Evolutionary conservation across 2,329 filamentous ascomycete species (phyloP).

Genomic region (Aureobasidium lini): DNA sequence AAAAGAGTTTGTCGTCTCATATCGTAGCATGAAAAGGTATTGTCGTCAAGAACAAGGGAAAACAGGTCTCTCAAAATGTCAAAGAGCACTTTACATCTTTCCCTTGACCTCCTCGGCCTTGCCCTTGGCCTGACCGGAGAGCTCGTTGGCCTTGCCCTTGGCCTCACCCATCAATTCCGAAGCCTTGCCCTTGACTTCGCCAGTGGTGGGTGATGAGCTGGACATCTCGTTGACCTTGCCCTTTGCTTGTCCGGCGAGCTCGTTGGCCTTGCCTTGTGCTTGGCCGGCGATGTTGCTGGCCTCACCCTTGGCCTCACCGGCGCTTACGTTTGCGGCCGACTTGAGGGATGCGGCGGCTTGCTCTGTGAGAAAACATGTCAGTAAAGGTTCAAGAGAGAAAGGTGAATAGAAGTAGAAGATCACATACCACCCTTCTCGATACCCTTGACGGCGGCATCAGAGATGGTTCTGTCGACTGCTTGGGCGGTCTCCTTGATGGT

Average conservation of each 20-base stretch:
- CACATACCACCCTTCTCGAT: conserved; percentile 56
- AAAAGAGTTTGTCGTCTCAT: neutral
- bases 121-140: conserved; percentile 36
- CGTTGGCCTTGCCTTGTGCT: conserved; percentile 33
- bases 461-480: conserved; percentile 48
- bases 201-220: conserved; percentile 31
- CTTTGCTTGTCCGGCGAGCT: conserved; percentile 35
- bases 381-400: neutral
- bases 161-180: conserved; percentile 28
- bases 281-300: conserved; percentile 26
- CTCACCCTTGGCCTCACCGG: conserved; percentile 31
- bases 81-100: conserved; percentile 16
- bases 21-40: neutral
- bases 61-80: neutral
- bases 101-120: conserved; percentile 30
- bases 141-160: conserved; percentile 33
- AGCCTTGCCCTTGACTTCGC: conserved; percentile 35
- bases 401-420: neutral
- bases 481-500: conserved; percentile 52
- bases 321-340: conserved; percentile 24
- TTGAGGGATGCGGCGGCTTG: conserved; percentile 41
- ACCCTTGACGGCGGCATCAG: conserved; percentile 51
- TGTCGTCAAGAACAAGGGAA: neutral
- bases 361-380: conserved; percentile 33
- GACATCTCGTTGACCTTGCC: conserved; percentile 32